A percentile compares a stretch with the other conserved stretches of the same genome.
These are phyloP conservation scores for Platismatia glauca DNA, from an alignment of 495 filamentous ascomycete species.

Conservation along the genomic window DNA sequence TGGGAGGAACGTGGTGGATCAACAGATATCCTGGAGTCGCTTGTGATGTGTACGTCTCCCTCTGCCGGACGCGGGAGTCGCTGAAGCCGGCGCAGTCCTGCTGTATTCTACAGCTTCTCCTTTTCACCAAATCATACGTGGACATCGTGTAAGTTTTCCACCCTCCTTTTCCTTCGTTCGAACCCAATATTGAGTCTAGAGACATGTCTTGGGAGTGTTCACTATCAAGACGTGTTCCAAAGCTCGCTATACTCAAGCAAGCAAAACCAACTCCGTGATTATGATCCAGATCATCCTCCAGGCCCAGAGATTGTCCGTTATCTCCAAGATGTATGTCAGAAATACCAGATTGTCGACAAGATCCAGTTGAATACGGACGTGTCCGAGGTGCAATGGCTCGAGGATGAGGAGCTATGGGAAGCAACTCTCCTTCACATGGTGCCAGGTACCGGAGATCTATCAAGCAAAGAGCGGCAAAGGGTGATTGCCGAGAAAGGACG, in stretches of 20 bases:
- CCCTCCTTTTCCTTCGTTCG: too few relatives aligned
- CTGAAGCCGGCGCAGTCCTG: constrained; percentile 33
- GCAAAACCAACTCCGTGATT: too few relatives aligned
- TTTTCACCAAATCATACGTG: constrained; percentile 52
- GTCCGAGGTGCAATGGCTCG: constrained; percentile 35
- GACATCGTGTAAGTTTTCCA: too few relatives aligned
- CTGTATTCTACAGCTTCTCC: constrained; percentile 54
- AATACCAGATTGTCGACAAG: constrained; percentile 50
- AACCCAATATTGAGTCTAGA: too few relatives aligned
- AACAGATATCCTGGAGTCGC: constrained; percentile 59
- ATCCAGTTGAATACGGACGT: constrained; percentile 53
- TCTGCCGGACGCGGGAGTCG: constrained; percentile 16
- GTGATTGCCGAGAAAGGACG: constrained; percentile 30
- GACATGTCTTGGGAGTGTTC: too few relatives aligned
- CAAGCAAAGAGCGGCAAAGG: constrained; percentile 27
- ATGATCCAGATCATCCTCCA: constrained; percentile 47
- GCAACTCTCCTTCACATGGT: constrained; percentile 41
- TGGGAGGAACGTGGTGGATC: constrained; percentile 62
- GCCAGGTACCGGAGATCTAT: constrained; percentile 44
- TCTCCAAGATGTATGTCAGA: constrained; percentile 46
- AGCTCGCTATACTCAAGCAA: too few relatives aligned
- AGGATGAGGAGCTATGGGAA: constrained; percentile 48
- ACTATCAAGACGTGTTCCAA: too few relatives aligned
- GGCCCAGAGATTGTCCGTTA: constrained; percentile 52
- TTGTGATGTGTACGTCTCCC: constrained; percentile 37